Evolutionary conservation across 1,284 basidiomycete genomes (phyloP).

Genomic region (Agroathelia rolfsii): DNA sequence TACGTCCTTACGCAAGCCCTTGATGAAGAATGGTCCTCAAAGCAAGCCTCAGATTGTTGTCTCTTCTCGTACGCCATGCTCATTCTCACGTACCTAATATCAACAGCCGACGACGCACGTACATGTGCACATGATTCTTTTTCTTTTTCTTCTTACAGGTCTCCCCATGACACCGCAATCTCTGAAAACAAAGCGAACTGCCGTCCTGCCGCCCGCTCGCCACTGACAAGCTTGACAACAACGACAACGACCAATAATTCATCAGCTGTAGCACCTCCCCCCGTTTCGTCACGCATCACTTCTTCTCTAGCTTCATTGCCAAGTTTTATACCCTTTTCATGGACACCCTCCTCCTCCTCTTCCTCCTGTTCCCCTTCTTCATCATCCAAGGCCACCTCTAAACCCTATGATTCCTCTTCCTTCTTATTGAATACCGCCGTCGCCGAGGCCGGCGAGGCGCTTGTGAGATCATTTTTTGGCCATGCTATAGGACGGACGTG

Average conservation of each 20-base stretch:
- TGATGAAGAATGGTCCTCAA: constrained; percentile 43
- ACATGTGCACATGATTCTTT: constrained; percentile 2
- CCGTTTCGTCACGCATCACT: constrained; percentile 16
- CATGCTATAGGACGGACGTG: constrained; percentile 7
- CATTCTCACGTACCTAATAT: too few relatives aligned
- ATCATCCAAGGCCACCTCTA: too few relatives aligned
- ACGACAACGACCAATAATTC: constrained; percentile 8
- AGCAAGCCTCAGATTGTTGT: constrained; percentile 33
- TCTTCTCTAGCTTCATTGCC: constrained; percentile 38
- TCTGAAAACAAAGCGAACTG: constrained; percentile 23
- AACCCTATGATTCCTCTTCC: constrained; percentile 17
- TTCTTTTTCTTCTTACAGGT: constrained; percentile 24
- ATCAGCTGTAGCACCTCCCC: constrained; percentile 17
- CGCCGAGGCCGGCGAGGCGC: constrained; percentile 12
- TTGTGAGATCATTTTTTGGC: constrained; percentile 5
- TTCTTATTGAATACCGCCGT: constrained; percentile 12
- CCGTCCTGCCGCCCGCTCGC: constrained; percentile 16
- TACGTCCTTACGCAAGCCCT: constrained; percentile 21
- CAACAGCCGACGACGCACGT: too few relatives aligned
- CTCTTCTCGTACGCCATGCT: constrained; percentile 46
- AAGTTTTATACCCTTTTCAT: constrained; percentile 46
- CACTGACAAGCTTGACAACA: constrained; percentile 16
- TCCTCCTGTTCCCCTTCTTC: constrained; percentile 18
- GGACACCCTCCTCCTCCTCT: constrained; percentile 32
- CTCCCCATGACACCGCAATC: constrained; percentile 1